These are phyloP conservation scores for Cryptomeria japonica DNA, from an alignment of 75 land plant species.

Conservation along the genomic window DNA sequence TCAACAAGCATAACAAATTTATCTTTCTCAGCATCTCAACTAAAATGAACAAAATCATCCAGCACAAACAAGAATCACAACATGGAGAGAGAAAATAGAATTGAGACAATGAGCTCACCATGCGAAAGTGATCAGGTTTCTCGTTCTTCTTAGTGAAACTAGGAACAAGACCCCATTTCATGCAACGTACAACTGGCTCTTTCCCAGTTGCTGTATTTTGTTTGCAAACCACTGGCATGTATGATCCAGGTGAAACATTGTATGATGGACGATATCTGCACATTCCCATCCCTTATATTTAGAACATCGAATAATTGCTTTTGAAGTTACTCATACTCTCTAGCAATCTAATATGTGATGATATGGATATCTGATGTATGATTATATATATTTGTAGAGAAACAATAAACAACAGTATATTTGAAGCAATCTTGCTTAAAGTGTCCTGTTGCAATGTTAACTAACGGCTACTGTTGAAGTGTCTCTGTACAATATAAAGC, in stretches of 20 bases:
- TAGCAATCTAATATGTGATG: background rate
- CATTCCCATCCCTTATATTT: slow-evolving; percentile 4
- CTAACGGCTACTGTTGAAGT: too few relatives aligned
- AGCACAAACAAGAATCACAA: background rate
- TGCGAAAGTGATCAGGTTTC: slow-evolving; percentile 79
- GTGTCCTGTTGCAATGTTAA: too few relatives aligned
- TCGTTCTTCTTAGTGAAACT: slow-evolving; percentile 91
- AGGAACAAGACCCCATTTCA: slow-evolving; percentile 98
- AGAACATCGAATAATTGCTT: background rate
- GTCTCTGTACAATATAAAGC: too few relatives aligned
- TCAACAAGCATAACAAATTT: background rate
- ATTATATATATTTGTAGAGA: too few relatives aligned
- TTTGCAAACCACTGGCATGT: slow-evolving; percentile 71
- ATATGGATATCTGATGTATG: background rate
- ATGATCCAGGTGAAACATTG: slow-evolving; percentile 83
- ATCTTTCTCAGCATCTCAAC: background rate
- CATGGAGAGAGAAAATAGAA: slow-evolving; percentile 7
- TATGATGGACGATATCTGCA: slow-evolving; percentile 79
- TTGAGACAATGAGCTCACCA: slow-evolving; percentile 50
- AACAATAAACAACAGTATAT: background rate
- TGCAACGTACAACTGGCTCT: slow-evolving; percentile 69
- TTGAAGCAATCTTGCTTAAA: too few relatives aligned
- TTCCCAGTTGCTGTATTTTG: slow-evolving; percentile 15
- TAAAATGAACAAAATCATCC: background rate
- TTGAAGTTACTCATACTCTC: background rate